These are phyloP conservation scores for Tetraselmis striata DNA, from an alignment of 139 green algal species.

Conservation along the genomic window DNA sequence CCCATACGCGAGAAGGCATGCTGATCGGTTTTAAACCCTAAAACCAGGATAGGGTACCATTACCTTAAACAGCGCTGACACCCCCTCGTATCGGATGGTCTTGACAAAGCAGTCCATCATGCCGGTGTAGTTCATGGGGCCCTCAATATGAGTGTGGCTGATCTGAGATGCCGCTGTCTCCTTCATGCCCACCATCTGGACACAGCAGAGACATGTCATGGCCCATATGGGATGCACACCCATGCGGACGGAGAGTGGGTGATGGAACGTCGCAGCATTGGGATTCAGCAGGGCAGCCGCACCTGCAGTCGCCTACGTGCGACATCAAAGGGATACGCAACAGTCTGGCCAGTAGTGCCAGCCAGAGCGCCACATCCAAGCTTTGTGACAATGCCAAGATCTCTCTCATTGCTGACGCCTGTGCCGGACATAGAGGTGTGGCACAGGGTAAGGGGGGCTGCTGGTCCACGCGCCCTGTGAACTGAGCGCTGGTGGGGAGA, in stretches of 20 bases:
- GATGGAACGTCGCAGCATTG: no score
- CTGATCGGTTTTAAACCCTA: no score
- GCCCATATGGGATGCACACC: background rate
- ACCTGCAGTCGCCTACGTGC: slow-evolving; percentile 88
- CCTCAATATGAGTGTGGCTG: background rate
- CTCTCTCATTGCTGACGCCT: slow-evolving; percentile 63
- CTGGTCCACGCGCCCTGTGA: no score
- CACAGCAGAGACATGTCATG: background rate
- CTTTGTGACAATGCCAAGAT: slow-evolving; percentile 70
- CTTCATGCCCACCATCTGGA: background rate
- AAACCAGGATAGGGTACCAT: no score
- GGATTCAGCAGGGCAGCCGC: no score
- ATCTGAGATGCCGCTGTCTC: background rate
- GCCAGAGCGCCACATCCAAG: slow-evolving; percentile 87
- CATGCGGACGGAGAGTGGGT: no score
- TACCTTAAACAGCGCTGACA: slow-evolving; percentile 80
- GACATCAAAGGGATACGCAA: slow-evolving; percentile 98
- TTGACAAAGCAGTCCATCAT: slow-evolving; percentile 95
- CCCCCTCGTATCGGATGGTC: slow-evolving; percentile 86
- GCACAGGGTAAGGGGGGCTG: no score
- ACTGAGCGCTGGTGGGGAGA: no score
- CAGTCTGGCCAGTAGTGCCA: slow-evolving; percentile 88
- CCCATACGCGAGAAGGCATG: slow-evolving; percentile 1
- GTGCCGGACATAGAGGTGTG: no score
- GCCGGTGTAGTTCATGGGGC: slow-evolving; percentile 63